These are phyloP conservation scores for Nemophila menziesii DNA, from an alignment of 257 asterid species.

Conservation along the genomic window DNA sequence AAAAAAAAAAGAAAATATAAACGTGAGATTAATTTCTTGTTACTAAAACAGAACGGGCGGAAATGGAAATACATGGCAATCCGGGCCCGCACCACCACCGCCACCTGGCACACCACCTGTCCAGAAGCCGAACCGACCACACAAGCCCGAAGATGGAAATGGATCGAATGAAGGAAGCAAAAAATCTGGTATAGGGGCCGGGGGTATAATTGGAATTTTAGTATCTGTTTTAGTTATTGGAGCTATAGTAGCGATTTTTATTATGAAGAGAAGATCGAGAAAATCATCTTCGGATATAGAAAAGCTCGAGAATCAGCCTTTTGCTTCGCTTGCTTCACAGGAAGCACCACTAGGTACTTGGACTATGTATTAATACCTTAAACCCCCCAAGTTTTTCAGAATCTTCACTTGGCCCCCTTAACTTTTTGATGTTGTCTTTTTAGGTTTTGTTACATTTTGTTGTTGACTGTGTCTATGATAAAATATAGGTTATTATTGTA, in stretches of 20 bases:
- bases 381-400: too few relatives aligned
- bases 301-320: constrained; percentile 57
- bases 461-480: too few relatives aligned
- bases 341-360: constrained; percentile 50
- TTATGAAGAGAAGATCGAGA: constrained; percentile 54
- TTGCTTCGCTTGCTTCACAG: constrained; percentile 56
- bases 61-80: constrained; percentile 57
- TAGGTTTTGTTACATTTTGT: too few relatives aligned
- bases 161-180: constrained; percentile 29
- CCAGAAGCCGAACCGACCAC: constrained; percentile 37
- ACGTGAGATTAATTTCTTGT: constrained; percentile 6
- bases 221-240: constrained; percentile 63
- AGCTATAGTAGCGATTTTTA: constrained; percentile 61
- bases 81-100: constrained; percentile 94
- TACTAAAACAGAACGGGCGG: constrained; percentile 45
- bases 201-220: constrained; percentile 88
- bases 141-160: constrained; percentile 34
- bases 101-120: constrained; percentile 95
- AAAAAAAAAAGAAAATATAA: neutral
- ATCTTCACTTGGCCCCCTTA: too few relatives aligned
- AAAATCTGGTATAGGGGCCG: constrained; percentile 69
- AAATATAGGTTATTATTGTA: too few relatives aligned
- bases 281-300: constrained; percentile 46
- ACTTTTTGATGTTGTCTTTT: too few relatives aligned
- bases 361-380: neutral